Conservation (phyloP, 768 basidiomycete species). For the Crucibulum laeve region DNA sequence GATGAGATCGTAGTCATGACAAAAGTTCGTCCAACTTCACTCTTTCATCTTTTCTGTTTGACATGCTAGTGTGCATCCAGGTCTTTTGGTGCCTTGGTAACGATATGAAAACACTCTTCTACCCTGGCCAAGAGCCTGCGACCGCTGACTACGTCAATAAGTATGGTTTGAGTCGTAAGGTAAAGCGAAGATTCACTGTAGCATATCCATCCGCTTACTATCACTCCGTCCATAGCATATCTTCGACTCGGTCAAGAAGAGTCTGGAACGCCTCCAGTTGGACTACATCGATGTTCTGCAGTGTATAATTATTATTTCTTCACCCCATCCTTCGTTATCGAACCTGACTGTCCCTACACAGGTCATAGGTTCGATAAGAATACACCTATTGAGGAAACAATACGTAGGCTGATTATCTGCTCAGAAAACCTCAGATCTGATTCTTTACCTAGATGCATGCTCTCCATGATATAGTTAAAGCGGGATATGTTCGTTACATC, state of each 20-base stretch:
- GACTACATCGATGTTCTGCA: constrained; percentile 78
- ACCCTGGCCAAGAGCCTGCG: constrained; percentile 26
- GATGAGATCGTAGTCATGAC: constrained; percentile 76
- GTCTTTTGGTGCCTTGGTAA: not conserved
- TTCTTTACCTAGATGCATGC: constrained; percentile 49
- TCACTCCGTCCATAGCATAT: constrained; percentile 49
- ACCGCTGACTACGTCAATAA: constrained; percentile 61
- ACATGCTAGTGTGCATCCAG: constrained; percentile 12
- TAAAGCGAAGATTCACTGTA: not conserved
- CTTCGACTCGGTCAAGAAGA: constrained; percentile 60
- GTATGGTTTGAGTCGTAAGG: constrained; percentile 35
- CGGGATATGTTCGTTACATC: constrained; percentile 57
- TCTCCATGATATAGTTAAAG: constrained; percentile 59
- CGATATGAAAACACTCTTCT: too few relatives aligned
- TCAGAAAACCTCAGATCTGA: not conserved
- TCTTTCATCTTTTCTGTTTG: constrained; percentile 35
- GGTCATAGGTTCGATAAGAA: constrained; percentile 53
- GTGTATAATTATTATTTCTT: constrained; percentile 28
- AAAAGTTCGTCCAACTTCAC: constrained; percentile 39
- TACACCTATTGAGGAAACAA: constrained; percentile 56
- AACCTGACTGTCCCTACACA: constrained; percentile 8
- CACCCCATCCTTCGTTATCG: constrained; percentile 6
- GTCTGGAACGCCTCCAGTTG: constrained; percentile 61
- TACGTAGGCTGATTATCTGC: constrained; percentile 10
- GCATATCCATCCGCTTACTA: not conserved